Percentiles rank a stretch among this genome's conserved stretches.
Conservation (phyloP, 257 asterid species). For the Nicotiana tomentosiformis region DNA sequence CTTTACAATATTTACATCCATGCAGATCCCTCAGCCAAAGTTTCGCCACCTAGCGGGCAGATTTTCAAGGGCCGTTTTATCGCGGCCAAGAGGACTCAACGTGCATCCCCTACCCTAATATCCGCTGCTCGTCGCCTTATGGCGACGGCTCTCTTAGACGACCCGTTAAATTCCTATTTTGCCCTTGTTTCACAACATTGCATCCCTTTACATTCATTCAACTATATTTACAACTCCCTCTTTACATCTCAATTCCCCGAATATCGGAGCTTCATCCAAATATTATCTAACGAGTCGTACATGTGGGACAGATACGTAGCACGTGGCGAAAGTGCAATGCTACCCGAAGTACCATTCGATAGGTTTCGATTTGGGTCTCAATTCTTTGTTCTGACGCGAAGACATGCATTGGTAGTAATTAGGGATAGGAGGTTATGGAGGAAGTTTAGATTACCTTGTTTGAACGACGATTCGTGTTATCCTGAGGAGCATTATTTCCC, state of each 20-base stretch:
- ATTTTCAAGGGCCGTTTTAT: constrained; percentile 47
- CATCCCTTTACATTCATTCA: constrained; percentile 59
- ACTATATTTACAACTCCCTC: constrained; percentile 35
- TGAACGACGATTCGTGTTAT: constrained; percentile 45
- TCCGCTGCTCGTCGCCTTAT: constrained; percentile 78
- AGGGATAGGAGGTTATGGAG: constrained; percentile 58
- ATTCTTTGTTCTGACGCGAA: constrained; percentile 53
- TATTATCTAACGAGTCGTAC: constrained; percentile 43
- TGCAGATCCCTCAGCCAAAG: constrained; percentile 46
- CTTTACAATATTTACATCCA: constrained; percentile 63
- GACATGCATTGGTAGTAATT: constrained; percentile 47
- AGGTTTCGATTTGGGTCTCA: constrained; percentile 67
- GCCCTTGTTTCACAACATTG: constrained; percentile 65
- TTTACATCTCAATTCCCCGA: constrained; percentile 8
- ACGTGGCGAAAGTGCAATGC: constrained; percentile 49
- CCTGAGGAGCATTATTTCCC: constrained; percentile 88
- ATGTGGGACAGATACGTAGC: constrained; percentile 51
- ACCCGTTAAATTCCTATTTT: constrained; percentile 50
- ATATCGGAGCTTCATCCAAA: constrained; percentile 60
- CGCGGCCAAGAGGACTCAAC: constrained; percentile 40
- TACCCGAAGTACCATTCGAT: constrained; percentile 55
- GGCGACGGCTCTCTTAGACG: constrained; percentile 67
- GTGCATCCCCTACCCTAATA: constrained; percentile 58
- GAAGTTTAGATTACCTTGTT: constrained; percentile 57
- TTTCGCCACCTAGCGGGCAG: constrained; percentile 35